Evolutionary conservation across 768 basidiomycete species (phyloP), one percentile per base, ranked within the genome.

Genomic region (Leccinum fibrillosum): DNA sequence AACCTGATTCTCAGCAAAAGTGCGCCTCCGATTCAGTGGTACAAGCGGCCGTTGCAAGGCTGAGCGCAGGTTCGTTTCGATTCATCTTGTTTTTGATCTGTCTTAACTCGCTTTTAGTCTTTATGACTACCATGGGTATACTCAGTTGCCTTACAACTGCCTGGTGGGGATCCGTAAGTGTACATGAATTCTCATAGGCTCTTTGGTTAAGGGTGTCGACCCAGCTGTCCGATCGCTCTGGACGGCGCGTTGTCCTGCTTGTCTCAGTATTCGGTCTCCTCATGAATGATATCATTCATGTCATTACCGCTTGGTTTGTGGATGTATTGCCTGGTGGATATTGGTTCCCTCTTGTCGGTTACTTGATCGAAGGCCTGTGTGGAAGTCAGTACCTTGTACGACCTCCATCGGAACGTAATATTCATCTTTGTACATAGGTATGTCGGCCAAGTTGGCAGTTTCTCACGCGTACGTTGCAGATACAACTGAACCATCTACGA

Each of bases 91-190:
- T 34, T 13, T 51, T 56, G 4, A 5, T 52, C 15, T 54, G 17
- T 50, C 34, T 63, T 6, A 60, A 53, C 30, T 21, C 53, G 19
- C 19, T 13, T n/a, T 2, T 63, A 92, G 89, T 80, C 21, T 85
- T 89, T 68, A 72, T 82, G 0, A 77, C 86, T 2, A 75, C 80
- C 10, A 84, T 83, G 75, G 94, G 94, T 8, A 70, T 92, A 52
- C 75, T 96, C 34, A 80, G 84, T 32, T 89, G 90, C 60, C 66
- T 94, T 32, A 92, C 92, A 2, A 86, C 88, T 11, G 90, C 83
- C 3, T 94, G 86, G 83, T 96, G 94, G 94, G 88, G 89, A 55
- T 80, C 86, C 54, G 88, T 89, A 72, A 70, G 86, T 77, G 57
- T 51, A 34, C 58, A 30, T 21, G 47, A 42, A n/a, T 8, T 3